Percentiles rank a stretch among this genome's conserved stretches.
These are phyloP conservation scores for Cordyceps tenuipes DNA, from an alignment of 2,329 filamentous ascomycete species.

Conservation along the genomic window DNA sequence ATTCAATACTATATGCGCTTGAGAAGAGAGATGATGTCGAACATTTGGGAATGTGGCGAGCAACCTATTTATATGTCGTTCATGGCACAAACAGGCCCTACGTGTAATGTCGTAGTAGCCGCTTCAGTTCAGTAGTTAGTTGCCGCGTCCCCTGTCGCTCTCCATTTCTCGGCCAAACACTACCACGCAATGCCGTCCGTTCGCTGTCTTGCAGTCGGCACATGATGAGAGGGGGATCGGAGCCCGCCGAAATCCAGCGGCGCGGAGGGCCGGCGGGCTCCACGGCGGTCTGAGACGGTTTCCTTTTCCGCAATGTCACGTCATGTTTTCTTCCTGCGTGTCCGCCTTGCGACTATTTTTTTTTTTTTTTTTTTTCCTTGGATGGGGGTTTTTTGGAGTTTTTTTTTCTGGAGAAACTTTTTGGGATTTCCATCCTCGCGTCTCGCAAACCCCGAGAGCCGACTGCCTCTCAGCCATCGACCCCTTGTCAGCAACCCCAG, in stretches of 20 bases:
- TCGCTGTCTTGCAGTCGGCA: not conserved
- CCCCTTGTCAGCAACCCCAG: too few species aligned
- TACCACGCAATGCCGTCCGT: not conserved
- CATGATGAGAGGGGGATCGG: slow-evolving; percentile 12
- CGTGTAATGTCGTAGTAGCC: not conserved
- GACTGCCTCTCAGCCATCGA: not conserved
- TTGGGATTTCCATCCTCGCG: not conserved
- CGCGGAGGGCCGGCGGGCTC: slow-evolving; percentile 14
- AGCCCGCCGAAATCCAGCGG: slow-evolving; percentile 22
- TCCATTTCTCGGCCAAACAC: not conserved
- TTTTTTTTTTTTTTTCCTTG: not conserved
- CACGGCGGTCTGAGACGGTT: not conserved
- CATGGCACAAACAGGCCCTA: not conserved
- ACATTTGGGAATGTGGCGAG: not conserved
- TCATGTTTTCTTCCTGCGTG: not conserved
- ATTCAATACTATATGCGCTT: too few species aligned
- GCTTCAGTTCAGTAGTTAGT: not conserved
- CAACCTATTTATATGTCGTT: not conserved
- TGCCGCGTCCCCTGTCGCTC: not conserved
- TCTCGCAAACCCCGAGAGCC: not conserved
- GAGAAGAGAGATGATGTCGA: too few species aligned
- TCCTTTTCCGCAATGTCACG: not conserved
- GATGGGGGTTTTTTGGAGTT: not conserved
- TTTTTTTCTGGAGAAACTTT: not conserved
- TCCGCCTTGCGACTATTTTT: not conserved